Evolutionary conservation across 768 basidiomycete genomes (phyloP).

Genomic region (Termitomyces sp.): DNA sequence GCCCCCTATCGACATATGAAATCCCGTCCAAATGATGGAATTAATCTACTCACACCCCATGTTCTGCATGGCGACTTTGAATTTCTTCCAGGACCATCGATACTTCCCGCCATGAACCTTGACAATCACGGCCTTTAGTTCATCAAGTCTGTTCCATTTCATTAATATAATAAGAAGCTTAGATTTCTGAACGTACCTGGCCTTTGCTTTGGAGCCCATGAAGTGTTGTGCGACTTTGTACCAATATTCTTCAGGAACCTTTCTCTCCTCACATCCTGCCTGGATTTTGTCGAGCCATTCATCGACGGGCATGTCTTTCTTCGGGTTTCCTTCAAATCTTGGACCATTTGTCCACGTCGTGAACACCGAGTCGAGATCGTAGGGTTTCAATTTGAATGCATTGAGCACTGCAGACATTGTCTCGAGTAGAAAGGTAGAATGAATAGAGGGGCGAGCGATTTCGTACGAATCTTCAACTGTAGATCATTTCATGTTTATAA

Average conservation of each 20-base stretch:
- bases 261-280: slow-evolving; percentile 62
- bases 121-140: slow-evolving; percentile 68
- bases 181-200: slow-evolving; percentile 31
- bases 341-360: slow-evolving; percentile 65
- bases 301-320: slow-evolving; percentile 65
- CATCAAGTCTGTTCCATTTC: slow-evolving; percentile 38
- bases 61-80: slow-evolving; percentile 70
- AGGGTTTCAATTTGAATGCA: slow-evolving; percentile 77
- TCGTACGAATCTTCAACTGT: background rate
- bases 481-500: slow-evolving; percentile 8
- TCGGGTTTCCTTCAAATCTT: slow-evolving; percentile 59
- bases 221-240: slow-evolving; percentile 76
- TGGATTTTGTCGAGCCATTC: slow-evolving; percentile 72
- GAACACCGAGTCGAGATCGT: slow-evolving; percentile 65
- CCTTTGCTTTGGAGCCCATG: slow-evolving; percentile 66
- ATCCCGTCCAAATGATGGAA: background rate
- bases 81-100: slow-evolving; percentile 81
- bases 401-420: slow-evolving; percentile 43
- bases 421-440: slow-evolving; percentile 1
- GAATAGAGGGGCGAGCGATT: background rate
- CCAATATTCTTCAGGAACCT: slow-evolving; percentile 78
- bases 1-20: slow-evolving; percentile 42
- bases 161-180: background rate
- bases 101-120: slow-evolving; percentile 75
- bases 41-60: slow-evolving; percentile 65